phyloP scores from a whole-genome alignment of 768 basidiomycete genomes.

The Leccinum sublutescens region DNA sequence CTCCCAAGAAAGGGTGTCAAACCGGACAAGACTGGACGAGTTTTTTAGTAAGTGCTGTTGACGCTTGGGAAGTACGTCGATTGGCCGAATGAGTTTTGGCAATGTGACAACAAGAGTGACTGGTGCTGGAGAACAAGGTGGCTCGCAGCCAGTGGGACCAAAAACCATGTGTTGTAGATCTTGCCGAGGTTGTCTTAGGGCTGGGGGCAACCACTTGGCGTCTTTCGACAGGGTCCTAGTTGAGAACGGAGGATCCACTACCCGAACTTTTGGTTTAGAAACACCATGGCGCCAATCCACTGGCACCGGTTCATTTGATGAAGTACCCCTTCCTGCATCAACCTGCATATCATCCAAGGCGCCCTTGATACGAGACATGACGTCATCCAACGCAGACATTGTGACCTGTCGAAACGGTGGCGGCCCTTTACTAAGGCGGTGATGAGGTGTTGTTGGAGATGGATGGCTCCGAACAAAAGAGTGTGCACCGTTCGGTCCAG shows the following conservation, averaged over 20 bases:
- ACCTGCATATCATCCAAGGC: constrained; percentile 69
- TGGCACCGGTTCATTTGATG: constrained; percentile 16
- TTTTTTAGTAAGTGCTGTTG: constrained; percentile 47
- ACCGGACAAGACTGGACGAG: constrained; percentile 40
- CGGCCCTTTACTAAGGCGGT: constrained; percentile 24
- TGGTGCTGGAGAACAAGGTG: constrained; percentile 47
- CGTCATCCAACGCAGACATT: constrained; percentile 78
- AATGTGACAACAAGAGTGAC: constrained; percentile 44
- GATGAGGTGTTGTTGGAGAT: constrained; percentile 15
- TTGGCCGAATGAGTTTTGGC: constrained; percentile 41
- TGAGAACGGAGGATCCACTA: constrained; percentile 15
- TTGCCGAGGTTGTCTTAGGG: constrained; percentile 38
- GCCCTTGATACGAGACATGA: constrained; percentile 84
- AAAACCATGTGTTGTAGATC: constrained; percentile 47
- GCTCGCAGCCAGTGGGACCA: constrained; percentile 45
- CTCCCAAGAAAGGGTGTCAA: constrained; percentile 69
- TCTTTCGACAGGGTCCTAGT: constrained; percentile 34
- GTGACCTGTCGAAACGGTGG: constrained; percentile 45
- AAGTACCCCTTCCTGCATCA: constrained; percentile 31
- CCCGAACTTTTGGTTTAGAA: constrained; percentile 22
- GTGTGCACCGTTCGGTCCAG: constrained; percentile 19
- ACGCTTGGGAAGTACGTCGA: constrained; percentile 47
- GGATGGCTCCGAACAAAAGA: constrained; percentile 17
- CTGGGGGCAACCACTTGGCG: constrained; percentile 56
- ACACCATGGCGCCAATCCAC: constrained; percentile 22